A percentile compares a stretch with the other conserved stretches of the same genome.
These are phyloP conservation scores for Abrus pulchellus DNA, from an alignment of 306 rosid genomes.

Conservation along the genomic window DNA sequence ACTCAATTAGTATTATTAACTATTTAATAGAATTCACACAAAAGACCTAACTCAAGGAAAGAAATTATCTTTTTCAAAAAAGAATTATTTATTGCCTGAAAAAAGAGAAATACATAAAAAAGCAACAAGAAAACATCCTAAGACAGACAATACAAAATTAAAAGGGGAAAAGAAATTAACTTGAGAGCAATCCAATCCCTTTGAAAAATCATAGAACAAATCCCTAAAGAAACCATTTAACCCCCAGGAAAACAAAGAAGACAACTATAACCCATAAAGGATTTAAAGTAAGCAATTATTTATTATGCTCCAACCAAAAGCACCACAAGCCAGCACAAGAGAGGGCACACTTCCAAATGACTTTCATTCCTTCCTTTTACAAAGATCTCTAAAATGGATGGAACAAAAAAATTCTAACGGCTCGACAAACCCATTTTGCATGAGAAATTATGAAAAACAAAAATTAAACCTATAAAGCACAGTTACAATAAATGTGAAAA, in stretches of 20 bases:
- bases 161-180: not conserved
- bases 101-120: not conserved
- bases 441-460: not conserved
- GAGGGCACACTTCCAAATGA: not conserved
- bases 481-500: not conserved
- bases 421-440: not conserved
- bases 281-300: not conserved
- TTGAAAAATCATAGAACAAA: slow-evolving; percentile 26
- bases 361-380: not conserved
- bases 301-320: not conserved
- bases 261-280: slow-evolving; percentile 1
- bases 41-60: slow-evolving; percentile 31
- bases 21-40: slow-evolving; percentile 21
- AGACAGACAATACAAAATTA: slow-evolving; percentile 1
- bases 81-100: not conserved
- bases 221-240: not conserved
- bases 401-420: not conserved
- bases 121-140: slow-evolving; percentile 18
- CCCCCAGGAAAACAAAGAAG: not conserved
- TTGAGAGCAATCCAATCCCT: slow-evolving; percentile 33
- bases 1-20: slow-evolving; percentile 35
- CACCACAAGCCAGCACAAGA: not conserved
- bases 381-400: not conserved
- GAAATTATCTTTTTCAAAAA: slow-evolving; percentile 11
- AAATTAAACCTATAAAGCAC: not conserved